A percentile compares a stretch with the other conserved stretches of the same genome.
phyloP scores from a whole-genome alignment of 2,329 filamentous ascomycete species.

The Cytospora chrysosperma region DNA sequence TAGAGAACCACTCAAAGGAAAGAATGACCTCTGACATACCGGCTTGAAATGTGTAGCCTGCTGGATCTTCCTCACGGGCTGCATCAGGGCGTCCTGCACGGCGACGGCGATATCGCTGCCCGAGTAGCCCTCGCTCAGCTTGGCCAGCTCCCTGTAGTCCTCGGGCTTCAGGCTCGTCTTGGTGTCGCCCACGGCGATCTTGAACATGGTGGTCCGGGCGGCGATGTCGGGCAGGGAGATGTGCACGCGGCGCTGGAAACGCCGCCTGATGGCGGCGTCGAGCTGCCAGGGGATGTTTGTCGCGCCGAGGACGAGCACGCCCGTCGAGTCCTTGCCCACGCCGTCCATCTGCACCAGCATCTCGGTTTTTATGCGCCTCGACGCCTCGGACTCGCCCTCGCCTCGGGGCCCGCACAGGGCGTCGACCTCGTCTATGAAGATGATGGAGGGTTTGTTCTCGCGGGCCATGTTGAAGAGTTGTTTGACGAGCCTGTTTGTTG shows the following conservation, averaged over 20 bases:
- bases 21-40: too few relatives aligned
- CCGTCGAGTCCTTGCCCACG: constrained; percentile 91
- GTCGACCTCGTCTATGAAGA: constrained; percentile 98
- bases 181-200: constrained; percentile 88
- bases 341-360: constrained; percentile 99
- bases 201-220: constrained; percentile 91
- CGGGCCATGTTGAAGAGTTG: constrained; percentile 96
- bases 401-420: constrained; percentile 88
- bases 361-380: constrained; percentile 96
- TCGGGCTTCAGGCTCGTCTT: constrained; percentile 76
- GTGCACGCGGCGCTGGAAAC: constrained; percentile 94
- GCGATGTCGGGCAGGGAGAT: constrained; percentile 87
- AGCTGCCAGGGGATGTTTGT: constrained; percentile 99
- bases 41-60: constrained; percentile 97
- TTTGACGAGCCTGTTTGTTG: constrained; percentile 73
- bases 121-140: constrained; percentile 88
- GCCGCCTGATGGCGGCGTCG: constrained; percentile 89
- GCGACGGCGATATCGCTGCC: constrained; percentile 95
- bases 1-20: too few relatives aligned
- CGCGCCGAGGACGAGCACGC: constrained; percentile 89
- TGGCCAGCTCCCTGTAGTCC: constrained; percentile 78
- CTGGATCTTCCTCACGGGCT: constrained; percentile 93
- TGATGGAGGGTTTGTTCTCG: constrained; percentile 96
- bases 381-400: constrained; percentile 97
- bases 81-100: constrained; percentile 95